Evolutionary conservation across 2,329 filamentous ascomycete species (phyloP).

Genomic region (Torrubiellomyces zombiae): DNA sequence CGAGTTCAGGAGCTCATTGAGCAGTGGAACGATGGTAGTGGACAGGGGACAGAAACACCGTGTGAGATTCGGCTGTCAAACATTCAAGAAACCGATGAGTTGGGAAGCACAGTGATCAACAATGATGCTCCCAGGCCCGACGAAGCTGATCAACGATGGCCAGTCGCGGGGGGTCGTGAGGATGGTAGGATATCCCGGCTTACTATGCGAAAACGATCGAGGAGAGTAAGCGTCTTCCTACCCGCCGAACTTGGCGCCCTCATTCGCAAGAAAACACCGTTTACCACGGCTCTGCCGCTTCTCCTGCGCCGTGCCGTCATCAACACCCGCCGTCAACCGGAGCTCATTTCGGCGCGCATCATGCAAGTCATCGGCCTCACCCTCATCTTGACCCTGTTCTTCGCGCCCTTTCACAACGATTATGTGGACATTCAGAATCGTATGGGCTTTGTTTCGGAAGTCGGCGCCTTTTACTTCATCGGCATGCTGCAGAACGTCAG

Average conservation of each 20-base stretch:
- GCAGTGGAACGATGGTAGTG: slow-evolving; percentile 27
- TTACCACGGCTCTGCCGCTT: slow-evolving; percentile 47
- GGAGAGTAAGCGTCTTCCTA: slow-evolving; percentile 42
- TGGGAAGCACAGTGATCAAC: too few relatives aligned
- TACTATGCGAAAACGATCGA: too few relatives aligned
- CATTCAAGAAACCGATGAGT: slow-evolving; percentile 14
- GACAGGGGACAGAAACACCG: slow-evolving; percentile 4
- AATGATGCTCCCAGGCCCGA: too few relatives aligned
- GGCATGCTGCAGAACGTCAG: slow-evolving; percentile 70
- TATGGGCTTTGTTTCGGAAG: slow-evolving; percentile 56
- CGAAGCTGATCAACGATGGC: too few relatives aligned
- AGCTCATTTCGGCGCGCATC: slow-evolving; percentile 44
- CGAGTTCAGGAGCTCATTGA: slow-evolving; percentile 45
- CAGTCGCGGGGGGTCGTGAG: too few relatives aligned
- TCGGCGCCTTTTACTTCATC: slow-evolving; percentile 55
- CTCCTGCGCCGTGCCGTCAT: slow-evolving; percentile 50
- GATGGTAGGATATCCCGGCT: too few relatives aligned
- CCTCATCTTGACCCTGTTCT: slow-evolving; percentile 50
- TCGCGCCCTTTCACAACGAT: slow-evolving; percentile 51
- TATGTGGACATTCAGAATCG: slow-evolving; percentile 57
- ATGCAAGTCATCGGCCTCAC: slow-evolving; percentile 51
- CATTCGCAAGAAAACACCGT: slow-evolving; percentile 43
- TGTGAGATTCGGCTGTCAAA: slow-evolving; percentile 8
- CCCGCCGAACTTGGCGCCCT: slow-evolving; percentile 58
- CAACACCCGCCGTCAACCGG: slow-evolving; percentile 52